Conservation (phyloP, 1,284 basidiomycete species). For the Porodaedalea pini region DNA sequence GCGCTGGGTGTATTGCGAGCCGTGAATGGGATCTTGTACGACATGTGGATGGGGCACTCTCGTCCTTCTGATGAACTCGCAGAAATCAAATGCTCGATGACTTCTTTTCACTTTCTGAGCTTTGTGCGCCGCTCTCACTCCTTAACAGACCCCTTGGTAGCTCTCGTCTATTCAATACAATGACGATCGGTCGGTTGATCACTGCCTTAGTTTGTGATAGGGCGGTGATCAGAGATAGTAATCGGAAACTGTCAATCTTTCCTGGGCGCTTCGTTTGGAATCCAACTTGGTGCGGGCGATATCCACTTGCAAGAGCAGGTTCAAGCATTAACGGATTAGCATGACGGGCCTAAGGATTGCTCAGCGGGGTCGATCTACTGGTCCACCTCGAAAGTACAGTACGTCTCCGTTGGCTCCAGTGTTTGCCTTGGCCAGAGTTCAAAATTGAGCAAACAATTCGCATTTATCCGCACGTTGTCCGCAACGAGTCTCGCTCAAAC, state of each 20-base stretch:
- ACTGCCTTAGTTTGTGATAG: background rate
- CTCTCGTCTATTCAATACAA: background rate
- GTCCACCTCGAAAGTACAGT: too few species aligned
- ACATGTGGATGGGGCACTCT: conserved; percentile 4
- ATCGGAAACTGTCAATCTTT: background rate
- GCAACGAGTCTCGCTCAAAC: background rate
- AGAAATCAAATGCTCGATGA: background rate
- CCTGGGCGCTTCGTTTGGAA: conserved; percentile 3
- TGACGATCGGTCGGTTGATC: conserved; percentile 10
- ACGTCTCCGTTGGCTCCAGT: background rate
- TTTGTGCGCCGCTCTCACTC: conserved; percentile 3
- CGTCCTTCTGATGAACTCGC: conserved; percentile 9
- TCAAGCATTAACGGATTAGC: background rate
- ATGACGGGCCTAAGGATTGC: background rate
- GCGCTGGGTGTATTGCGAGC: background rate
- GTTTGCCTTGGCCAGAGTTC: background rate
- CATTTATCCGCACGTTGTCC: background rate
- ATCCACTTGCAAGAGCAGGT: background rate
- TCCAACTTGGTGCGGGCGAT: background rate
- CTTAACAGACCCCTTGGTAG: background rate
- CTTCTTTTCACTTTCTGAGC: background rate
- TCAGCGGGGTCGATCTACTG: too few species aligned
- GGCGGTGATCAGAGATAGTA: background rate
- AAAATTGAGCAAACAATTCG: background rate
- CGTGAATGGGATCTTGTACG: background rate